Conservation (phyloP, 371 early-diverging fungal species). For the Blakeslea trispora region DNA sequence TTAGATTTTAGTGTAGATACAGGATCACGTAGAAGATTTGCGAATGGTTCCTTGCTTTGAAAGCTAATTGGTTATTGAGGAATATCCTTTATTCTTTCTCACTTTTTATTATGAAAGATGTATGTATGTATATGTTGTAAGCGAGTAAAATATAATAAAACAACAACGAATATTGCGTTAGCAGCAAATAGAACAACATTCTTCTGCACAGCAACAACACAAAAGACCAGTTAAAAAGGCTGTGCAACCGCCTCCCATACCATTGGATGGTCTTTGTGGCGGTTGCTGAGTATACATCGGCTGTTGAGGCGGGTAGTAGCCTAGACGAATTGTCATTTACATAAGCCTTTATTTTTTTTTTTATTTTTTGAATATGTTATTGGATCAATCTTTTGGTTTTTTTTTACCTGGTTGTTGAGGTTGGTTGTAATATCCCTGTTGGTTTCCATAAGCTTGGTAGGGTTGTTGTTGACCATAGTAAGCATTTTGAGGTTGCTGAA, state of each 20-base stretch:
- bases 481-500: slow-evolving; percentile 5
- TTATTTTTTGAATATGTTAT: too few species aligned
- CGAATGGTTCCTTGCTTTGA: slow-evolving; percentile 52
- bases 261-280: not conserved
- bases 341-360: too few species aligned
- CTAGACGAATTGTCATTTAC: slow-evolving; percentile 1
- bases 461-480: slow-evolving; percentile 8
- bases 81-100: too few species aligned
- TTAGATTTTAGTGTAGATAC: slow-evolving; percentile 63
- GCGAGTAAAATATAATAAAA: slow-evolving; percentile 1
- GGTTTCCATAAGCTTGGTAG: slow-evolving; percentile 2
- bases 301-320: slow-evolving; percentile 21
- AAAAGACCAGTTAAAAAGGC: slow-evolving; percentile 11
- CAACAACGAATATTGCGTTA: not conserved
- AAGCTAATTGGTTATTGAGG: too few species aligned
- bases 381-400: too few species aligned
- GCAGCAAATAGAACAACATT: slow-evolving; percentile 8
- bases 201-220: slow-evolving; percentile 17
- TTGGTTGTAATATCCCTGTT: slow-evolving; percentile 1
- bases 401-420: slow-evolving; percentile 8
- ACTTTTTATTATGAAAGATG: not conserved
- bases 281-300: slow-evolving; percentile 15
- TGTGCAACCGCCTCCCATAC: slow-evolving; percentile 5
- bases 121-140: not conserved
- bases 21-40: slow-evolving; percentile 57